Conservation (phyloP, 139 green algal genomes). For the Volvox africanus region DNA sequence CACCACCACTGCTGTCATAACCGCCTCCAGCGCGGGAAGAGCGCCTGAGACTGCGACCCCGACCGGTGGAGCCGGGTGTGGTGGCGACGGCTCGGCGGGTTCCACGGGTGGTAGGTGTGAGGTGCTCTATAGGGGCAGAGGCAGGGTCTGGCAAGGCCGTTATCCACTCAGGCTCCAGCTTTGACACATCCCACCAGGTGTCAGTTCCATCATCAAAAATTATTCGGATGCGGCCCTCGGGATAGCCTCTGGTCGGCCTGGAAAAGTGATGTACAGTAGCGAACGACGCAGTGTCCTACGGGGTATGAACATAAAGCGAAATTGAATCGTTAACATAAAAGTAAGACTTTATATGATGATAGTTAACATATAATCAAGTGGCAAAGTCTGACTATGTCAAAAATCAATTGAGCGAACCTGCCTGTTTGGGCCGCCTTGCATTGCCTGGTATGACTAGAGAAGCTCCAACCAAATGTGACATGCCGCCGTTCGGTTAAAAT, state of each 20-base stretch:
- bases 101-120: slow-evolving; percentile 13
- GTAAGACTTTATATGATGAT: too few species aligned
- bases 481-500: not conserved
- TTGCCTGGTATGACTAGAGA: slow-evolving; percentile 15
- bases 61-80: slow-evolving; percentile 1
- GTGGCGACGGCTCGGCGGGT: not conserved
- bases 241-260: slow-evolving; percentile 5
- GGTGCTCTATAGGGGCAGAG: not conserved
- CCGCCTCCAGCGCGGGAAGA: not conserved
- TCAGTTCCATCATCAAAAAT: slow-evolving; percentile 30
- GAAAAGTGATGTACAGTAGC: not conserved
- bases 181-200: slow-evolving; percentile 42
- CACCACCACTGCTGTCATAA: not conserved
- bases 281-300: not conserved
- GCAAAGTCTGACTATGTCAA: too few species aligned
- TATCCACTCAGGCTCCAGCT: slow-evolving; percentile 30
- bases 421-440: slow-evolving; percentile 21
- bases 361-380: too few species aligned
- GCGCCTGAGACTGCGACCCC: not conserved
- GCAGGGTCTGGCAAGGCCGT: not conserved
- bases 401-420: not conserved
- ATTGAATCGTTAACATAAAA: too few species aligned
- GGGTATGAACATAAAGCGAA: too few species aligned
- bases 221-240: slow-evolving; percentile 32
- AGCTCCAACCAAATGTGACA: slow-evolving; percentile 38